phyloP scores from a whole-genome alignment of 1,139 yeast genomes.

The Kluyveromyces sp. region DNA sequence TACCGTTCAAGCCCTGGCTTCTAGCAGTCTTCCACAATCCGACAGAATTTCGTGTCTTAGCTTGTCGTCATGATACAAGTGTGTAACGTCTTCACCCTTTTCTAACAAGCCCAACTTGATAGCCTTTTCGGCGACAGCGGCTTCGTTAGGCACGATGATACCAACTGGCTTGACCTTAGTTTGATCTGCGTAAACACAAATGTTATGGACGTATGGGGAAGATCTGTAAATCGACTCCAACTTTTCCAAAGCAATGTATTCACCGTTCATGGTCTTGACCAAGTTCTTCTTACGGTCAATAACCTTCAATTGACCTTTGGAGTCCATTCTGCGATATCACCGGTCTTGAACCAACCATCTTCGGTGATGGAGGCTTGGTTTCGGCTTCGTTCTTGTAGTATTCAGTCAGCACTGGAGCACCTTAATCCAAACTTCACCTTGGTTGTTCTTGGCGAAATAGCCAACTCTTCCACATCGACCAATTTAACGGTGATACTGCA shows the following conservation, averaged over 20 bases:
- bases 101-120: slow-evolving; percentile 45
- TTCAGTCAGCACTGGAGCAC: slow-evolving; percentile 63
- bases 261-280: slow-evolving; percentile 94
- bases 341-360: slow-evolving; percentile 88
- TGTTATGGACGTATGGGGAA: slow-evolving; percentile 63
- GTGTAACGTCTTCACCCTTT: slow-evolving; percentile 43
- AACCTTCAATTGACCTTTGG: slow-evolving; percentile 60
- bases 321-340: slow-evolving; percentile 96
- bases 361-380: slow-evolving; percentile 68
- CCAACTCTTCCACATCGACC: slow-evolving; percentile 87
- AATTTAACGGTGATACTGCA: slow-evolving; percentile 83
- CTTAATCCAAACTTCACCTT: slow-evolving; percentile 82
- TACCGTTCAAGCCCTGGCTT: slow-evolving; percentile 73
- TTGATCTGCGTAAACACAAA: slow-evolving; percentile 91
- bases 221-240: slow-evolving; percentile 83
- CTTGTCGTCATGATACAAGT: slow-evolving; percentile 49
- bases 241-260: slow-evolving; percentile 94
- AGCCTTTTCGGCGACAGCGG: slow-evolving; percentile 53
- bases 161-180: slow-evolving; percentile 85
- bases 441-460: slow-evolving; percentile 80
- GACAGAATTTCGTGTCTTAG: slow-evolving; percentile 49
- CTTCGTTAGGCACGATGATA: slow-evolving; percentile 75
- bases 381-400: slow-evolving; percentile 82
- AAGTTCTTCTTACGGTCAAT: slow-evolving; percentile 95
- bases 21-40: slow-evolving; percentile 67